Conservation (phyloP, 1,284 basidiomycete genomes). For the Porodaedalea pini region DNA sequence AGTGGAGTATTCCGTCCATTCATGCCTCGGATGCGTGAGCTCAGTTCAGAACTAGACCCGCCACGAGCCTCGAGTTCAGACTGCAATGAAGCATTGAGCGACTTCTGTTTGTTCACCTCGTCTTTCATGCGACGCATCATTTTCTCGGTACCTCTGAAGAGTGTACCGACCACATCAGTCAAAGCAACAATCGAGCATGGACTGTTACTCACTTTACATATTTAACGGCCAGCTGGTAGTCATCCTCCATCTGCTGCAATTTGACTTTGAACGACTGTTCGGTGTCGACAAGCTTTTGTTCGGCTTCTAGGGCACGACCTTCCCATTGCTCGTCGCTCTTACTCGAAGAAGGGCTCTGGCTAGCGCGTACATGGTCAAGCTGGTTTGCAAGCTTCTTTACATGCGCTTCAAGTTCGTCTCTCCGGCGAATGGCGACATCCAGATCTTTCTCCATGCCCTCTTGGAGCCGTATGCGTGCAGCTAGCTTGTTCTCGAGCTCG, state of each 20-base stretch:
- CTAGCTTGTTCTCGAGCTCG: slow-evolving; percentile 74
- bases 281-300: slow-evolving; percentile 74
- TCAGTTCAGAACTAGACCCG: slow-evolving; percentile 51
- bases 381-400: slow-evolving; percentile 60
- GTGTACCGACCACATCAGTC: not conserved
- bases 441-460: slow-evolving; percentile 74
- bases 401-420: slow-evolving; percentile 72
- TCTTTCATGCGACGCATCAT: slow-evolving; percentile 98
- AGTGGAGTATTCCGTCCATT: slow-evolving; percentile 82
- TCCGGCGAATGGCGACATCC: slow-evolving; percentile 56
- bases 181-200: slow-evolving; percentile 12
- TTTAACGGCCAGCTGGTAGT: slow-evolving; percentile 91
- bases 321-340: slow-evolving; percentile 38
- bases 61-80: slow-evolving; percentile 74
- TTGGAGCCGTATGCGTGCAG: slow-evolving; percentile 67
- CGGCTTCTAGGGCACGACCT: slow-evolving; percentile 59
- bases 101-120: slow-evolving; percentile 87
- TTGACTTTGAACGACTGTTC: slow-evolving; percentile 74
- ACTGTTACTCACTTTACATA: slow-evolving; percentile 74
- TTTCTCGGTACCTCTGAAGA: slow-evolving; percentile 89
- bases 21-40: slow-evolving; percentile 52
- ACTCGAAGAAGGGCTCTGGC: slow-evolving; percentile 44
- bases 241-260: slow-evolving; percentile 86
- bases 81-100: slow-evolving; percentile 73
- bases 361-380: slow-evolving; percentile 58